phyloP scores from a whole-genome alignment of 2,329 filamentous ascomycete species.

The Ilyonectria mors-panacis region DNA sequence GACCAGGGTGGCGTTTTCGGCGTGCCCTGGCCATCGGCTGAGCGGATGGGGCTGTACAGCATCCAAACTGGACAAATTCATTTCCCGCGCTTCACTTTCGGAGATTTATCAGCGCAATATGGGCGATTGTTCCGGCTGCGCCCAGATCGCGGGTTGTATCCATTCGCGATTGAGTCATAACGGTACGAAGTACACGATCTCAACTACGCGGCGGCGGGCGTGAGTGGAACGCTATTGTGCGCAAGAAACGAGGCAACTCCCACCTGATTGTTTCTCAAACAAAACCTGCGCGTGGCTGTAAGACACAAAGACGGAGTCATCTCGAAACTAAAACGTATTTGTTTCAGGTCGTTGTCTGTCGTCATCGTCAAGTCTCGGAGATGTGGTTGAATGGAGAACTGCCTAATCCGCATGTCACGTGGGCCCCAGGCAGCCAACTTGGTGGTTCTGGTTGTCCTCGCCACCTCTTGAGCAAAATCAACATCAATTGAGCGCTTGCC shows the following conservation, averaged over 20 bases:
- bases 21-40: conserved; percentile 1
- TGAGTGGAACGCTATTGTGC: not conserved
- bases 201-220: not conserved
- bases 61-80: conserved; percentile 3
- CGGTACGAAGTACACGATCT: not conserved
- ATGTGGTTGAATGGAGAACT: not conserved
- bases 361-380: not conserved
- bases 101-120: not conserved
- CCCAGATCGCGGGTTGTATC: not conserved
- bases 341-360: not conserved
- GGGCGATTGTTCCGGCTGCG: not conserved
- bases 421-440: too few relatives aligned
- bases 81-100: not conserved
- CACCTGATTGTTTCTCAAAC: not conserved
- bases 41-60: not conserved
- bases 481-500: too few relatives aligned
- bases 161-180: not conserved
- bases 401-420: not conserved
- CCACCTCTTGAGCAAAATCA: too few relatives aligned
- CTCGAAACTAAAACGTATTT: not conserved
- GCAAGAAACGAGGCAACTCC: not conserved
- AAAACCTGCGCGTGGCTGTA: not conserved
- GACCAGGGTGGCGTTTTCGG: not conserved
- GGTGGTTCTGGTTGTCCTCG: too few relatives aligned
- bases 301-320: not conserved